Base-by-base conservation (phyloP, 192 early-diverging fungal species). In the Jimgerdemannia lactiflua region DNA sequence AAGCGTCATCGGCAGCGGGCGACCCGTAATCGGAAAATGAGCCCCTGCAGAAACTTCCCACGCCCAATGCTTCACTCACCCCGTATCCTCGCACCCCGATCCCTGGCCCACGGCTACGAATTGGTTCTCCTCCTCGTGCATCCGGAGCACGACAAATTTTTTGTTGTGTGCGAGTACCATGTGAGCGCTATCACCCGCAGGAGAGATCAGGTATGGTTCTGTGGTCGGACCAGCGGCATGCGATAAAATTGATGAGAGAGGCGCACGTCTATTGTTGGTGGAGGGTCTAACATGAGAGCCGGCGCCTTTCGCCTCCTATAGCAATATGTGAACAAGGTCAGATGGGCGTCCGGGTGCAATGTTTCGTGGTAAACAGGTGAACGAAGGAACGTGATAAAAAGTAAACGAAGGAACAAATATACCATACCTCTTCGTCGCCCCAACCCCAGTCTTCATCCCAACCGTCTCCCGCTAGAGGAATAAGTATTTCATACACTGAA, bases 81-180 rank as follows among this genome's bases (percentile, higher is more conserved):
- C 54, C 29, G 75, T 39, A 69, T 69, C 70, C 11, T 86, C 79
- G 19, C 84, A 74, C 20, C 86, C 83, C 4, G 84, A 82, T 65
- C 86, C 86, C 77, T 87, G 86, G 14, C 86, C 84, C 4, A 83
- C 65, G 19, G 75, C 81, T 19, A 67, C 63, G 43, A 79, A 82
- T 39, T 82, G 77, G 3, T 70, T 78, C 18, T 82, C 74, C 4
- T 67, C 69, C 20, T 43, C 49, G 69, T 78, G 70, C 29, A 75
- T 29, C 43, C 68, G 64, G 18, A 82, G 70, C 11, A 79, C 72
- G 10, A 82, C 74, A 63, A 82, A 82, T 39, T 82, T 82, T n/a
- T 71, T 75, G 43, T 78, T 73, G 43, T 79, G 75, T 7, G 81
- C 81, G 6, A 82, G 44, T 4, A 76, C 75, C 42, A 82, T 67